Percentiles rank a stretch among this genome's conserved stretches.
Conservation (phyloP, 371 early-diverging fungal species). For the Rhizopus arrhizus region DNA sequence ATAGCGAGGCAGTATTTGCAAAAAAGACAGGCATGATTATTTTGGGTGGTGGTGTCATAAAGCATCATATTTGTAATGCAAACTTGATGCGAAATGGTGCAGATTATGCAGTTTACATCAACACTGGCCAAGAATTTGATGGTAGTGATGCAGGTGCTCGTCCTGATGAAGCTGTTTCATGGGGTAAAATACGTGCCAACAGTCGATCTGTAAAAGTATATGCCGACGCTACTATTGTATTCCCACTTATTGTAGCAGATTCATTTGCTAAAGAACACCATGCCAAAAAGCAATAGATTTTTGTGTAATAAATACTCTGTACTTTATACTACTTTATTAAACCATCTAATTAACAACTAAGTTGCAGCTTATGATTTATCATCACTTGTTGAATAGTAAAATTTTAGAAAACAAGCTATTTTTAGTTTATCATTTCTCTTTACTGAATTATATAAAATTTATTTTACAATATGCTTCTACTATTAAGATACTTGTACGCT, state of each 20-base stretch:
- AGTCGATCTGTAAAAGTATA: slow-evolving; percentile 92
- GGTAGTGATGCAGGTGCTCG: slow-evolving; percentile 99
- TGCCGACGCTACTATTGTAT: slow-evolving; percentile 96
- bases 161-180: slow-evolving; percentile 98
- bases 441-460: no score
- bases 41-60: slow-evolving; percentile 98
- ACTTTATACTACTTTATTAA: no score
- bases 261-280: slow-evolving; percentile 80
- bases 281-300: neutral
- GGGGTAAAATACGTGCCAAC: slow-evolving; percentile 97
- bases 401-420: no score
- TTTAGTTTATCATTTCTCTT: no score
- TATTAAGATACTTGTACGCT: no score
- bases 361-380: no score
- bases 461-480: no score
- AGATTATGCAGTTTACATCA: slow-evolving; percentile 98
- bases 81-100: slow-evolving; percentile 99
- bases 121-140: slow-evolving; percentile 99
- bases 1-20: slow-evolving; percentile 92
- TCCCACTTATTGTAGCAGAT: slow-evolving; percentile 93
- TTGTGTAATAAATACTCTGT: neutral
- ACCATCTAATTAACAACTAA: no score
- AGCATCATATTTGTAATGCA: slow-evolving; percentile 99
- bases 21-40: slow-evolving; percentile 98
- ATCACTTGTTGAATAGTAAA: no score